Conservation (phyloP, 2,329 filamentous ascomycete genomes). For the Pestalotiopsis sp. region DNA sequence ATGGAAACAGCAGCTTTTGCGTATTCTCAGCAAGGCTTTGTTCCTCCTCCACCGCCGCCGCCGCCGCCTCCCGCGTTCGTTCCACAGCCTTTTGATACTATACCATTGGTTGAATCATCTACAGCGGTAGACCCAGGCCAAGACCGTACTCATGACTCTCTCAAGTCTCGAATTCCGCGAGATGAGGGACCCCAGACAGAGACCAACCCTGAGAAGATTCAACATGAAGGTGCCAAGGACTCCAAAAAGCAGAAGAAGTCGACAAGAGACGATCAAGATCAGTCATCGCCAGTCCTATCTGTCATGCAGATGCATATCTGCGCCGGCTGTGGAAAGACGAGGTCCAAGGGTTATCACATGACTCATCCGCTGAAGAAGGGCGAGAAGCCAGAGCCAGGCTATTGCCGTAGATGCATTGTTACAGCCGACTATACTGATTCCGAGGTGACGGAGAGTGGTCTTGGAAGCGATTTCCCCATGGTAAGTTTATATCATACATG, state of each 20-base stretch:
- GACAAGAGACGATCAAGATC: neutral
- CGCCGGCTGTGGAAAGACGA: constrained; percentile 15
- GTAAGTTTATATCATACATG: neutral
- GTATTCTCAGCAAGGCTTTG: neutral
- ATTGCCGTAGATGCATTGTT: constrained; percentile 15
- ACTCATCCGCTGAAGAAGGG: constrained; percentile 13
- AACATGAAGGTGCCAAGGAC: neutral
- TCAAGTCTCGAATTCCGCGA: neutral
- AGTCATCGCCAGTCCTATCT: neutral
- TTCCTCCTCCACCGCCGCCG: neutral
- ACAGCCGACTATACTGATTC: constrained; percentile 17
- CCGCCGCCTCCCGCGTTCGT: neutral
- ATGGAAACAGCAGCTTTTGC: neutral
- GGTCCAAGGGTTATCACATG: constrained; percentile 18
- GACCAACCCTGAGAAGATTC: neutral
- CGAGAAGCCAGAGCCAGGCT: constrained; percentile 9
- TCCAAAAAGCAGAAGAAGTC: neutral
- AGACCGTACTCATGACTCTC: neutral
- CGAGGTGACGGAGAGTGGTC: constrained; percentile 9
- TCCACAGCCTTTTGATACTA: neutral
- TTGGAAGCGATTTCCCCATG: neutral
- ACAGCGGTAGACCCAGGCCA: neutral
- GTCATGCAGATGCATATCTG: constrained; percentile 12
- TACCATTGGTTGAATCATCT: neutral
- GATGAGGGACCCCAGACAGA: neutral